Base-by-base conservation (phyloP, 345 rosid species). In the Sisymbrium irio region DNA sequence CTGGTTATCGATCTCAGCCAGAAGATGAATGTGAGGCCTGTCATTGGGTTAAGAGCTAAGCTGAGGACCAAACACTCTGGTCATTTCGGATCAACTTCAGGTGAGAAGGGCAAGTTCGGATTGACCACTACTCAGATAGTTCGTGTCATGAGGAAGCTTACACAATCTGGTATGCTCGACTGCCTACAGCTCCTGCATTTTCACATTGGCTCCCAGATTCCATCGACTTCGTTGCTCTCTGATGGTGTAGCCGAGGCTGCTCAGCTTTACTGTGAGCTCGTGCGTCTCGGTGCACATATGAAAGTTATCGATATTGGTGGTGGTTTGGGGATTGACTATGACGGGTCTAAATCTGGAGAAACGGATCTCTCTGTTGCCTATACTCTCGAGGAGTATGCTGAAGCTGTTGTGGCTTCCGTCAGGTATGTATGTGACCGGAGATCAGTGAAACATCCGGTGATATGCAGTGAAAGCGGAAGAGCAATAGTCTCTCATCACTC, bases 401-500 rank as follows among this genome's bases (percentile, higher is more conserved):
- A 79, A 2, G 92, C 97, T 65, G 99, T 95, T 62, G 97, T 95
- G 7, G 86, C 69, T 17, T 85, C 93, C 0, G 70, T 95, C 54
- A 80, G 81, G 55, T 69, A 60, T 65, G 93, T 90, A 1, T 95
- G 99, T 57, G 91, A 86, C 70, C 77, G 90, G 33, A 95, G 84
- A 67, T 84, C 86, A 0, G 80, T 92, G 46, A 90, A 87, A 59
- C 99, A 95, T 55, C 99, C 98, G 0, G 86, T 89, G 67, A 82
- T 95, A 33, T 87, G 92, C 79, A 92, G 97, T 25, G 99, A 95
- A 76, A 89, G 99, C 56, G 99, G 98, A 14, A 81, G 99, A 67
- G 99, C 98, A 6, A 84, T 92, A 11, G 99, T 95, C 4, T 95
- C 99, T 8, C 99, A 92, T 42, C 99, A 95, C 67, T 95, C 98